Evolutionary conservation across 495 filamentous ascomycete genomes (phyloP).

Genomic region (Acidomyces sp.): DNA sequence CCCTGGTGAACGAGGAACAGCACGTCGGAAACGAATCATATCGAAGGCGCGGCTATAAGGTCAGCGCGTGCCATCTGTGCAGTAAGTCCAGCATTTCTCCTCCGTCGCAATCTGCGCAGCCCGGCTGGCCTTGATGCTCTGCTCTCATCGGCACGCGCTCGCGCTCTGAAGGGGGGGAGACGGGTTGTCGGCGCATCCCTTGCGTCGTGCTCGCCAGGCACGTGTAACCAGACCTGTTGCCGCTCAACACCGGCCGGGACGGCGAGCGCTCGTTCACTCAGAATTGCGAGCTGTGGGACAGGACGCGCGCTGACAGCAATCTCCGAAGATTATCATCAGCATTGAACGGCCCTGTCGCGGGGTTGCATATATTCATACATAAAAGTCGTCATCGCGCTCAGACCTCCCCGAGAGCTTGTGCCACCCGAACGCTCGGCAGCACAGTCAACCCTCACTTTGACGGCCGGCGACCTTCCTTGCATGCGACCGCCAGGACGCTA

Average conservation of each 20-base stretch:
- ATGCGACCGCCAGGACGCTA: constrained; percentile 1
- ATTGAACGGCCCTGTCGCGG: too few relatives aligned
- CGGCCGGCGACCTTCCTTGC: constrained; percentile 1
- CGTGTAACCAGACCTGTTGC: not conserved
- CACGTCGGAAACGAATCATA: too few relatives aligned
- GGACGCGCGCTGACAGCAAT: too few relatives aligned
- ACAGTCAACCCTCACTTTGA: constrained; percentile 4
- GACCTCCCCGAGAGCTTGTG: constrained; percentile 1
- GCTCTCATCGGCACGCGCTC: not conserved
- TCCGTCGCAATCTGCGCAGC: not conserved
- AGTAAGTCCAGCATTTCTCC: not conserved
- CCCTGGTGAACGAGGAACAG: too few relatives aligned
- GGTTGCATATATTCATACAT: too few relatives aligned
- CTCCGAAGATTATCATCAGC: too few relatives aligned
- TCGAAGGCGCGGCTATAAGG: not conserved
- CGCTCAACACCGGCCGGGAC: not conserved
- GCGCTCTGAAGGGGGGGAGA: not conserved
- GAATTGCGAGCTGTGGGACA: not conserved
- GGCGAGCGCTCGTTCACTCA: not conserved
- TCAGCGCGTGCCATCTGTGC: not conserved
- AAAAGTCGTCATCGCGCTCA: constrained; percentile 1
- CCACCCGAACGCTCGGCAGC: not conserved
- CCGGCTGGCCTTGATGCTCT: not conserved
- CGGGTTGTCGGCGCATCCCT: too few relatives aligned
- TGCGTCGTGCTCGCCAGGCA: not conserved